Base-by-base conservation (phyloP, 2,329 filamentous ascomycete species). In the Cytospora schulzeri region DNA sequence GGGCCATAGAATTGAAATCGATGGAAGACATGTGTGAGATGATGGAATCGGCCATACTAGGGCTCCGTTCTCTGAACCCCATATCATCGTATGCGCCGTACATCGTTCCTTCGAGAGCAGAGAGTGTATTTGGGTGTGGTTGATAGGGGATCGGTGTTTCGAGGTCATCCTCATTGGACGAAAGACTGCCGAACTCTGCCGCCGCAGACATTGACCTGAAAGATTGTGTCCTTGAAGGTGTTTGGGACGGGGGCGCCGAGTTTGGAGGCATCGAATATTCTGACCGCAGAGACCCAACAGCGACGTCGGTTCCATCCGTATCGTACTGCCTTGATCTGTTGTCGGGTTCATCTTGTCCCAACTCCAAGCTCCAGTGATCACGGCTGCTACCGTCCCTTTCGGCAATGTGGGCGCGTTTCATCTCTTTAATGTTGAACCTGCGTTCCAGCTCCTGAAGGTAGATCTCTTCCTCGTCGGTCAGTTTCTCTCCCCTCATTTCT, bases 41-140 rank as follows among this genome's bases (percentile, higher is more conserved):
- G 72, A 88, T 86, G 66, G 91, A 95, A 60, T 91, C 92, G 4
- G 91, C 88, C 77, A 93, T 85, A 73, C 93, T 97, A 38, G 92
- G 90, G 4, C 91, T 91, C 58, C 92, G 85, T 52, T 86, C 87
- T 51, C 88, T 85, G 59, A 84, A 78, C 26, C 79, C 76, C 28
- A 85, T 79, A 4, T 89, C 85, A 64, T 87, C 81, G 66, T 92
- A 93, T 2, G 90, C 80, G 2, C 90, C 91, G 70, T 91, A 93
- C 85, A 93, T 90, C 61, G 87, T 90, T 17, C 89, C 90, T 66
- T 94, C 91, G 0, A 95, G 80, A 0, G 86, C 87, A n/a, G 82
- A 76, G 8, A 80, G 79, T 0, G 84, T 81, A 24, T 79, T 82
- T 2, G 79, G 76, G 48, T 84, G 82, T 2, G 84, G 85, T 4